Conservation (phyloP, 495 filamentous ascomycete species). For the Geoglossum glabrum region DNA sequence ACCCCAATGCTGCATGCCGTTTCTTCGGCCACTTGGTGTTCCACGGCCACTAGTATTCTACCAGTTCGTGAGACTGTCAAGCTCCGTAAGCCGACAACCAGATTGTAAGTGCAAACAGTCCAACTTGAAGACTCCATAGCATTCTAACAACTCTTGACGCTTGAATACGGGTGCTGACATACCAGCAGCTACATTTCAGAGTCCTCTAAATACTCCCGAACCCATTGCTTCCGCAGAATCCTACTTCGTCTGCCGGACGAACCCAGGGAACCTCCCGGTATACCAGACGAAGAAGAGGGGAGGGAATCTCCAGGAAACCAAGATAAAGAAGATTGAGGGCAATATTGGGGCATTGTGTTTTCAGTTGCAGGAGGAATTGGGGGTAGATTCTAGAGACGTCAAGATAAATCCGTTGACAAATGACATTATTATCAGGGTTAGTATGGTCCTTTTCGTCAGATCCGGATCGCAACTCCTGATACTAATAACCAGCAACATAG, state of each 20-base stretch:
- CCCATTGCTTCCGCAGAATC: constrained; percentile 12
- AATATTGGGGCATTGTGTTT: constrained; percentile 18
- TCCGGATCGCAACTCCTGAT: neutral
- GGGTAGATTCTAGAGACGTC: constrained; percentile 14
- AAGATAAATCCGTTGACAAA: constrained; percentile 19
- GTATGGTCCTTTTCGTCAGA: neutral
- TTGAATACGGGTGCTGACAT: neutral
- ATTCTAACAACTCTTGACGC: no score
- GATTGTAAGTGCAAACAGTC: neutral
- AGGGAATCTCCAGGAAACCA: constrained; percentile 55
- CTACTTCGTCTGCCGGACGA: constrained; percentile 57
- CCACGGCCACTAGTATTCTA: neutral
- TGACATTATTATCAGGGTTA: constrained; percentile 18
- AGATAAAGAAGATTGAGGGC: constrained; percentile 61
- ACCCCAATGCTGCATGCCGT: neutral
- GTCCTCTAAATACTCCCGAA: neutral
- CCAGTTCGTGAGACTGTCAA: constrained; percentile 1
- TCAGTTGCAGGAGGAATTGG: constrained; percentile 17
- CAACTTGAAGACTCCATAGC: neutral
- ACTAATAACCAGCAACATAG: neutral
- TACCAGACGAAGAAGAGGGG: constrained; percentile 57
- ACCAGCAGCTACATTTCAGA: neutral
- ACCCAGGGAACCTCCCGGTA: constrained; percentile 53
- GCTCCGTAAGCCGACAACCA: neutral
- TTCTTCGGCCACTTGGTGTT: neutral